Percentiles rank a stretch among this genome's conserved stretches.
Conservation (phyloP, 352 stramenopile species). For the Aphanomyces invadans region DNA sequence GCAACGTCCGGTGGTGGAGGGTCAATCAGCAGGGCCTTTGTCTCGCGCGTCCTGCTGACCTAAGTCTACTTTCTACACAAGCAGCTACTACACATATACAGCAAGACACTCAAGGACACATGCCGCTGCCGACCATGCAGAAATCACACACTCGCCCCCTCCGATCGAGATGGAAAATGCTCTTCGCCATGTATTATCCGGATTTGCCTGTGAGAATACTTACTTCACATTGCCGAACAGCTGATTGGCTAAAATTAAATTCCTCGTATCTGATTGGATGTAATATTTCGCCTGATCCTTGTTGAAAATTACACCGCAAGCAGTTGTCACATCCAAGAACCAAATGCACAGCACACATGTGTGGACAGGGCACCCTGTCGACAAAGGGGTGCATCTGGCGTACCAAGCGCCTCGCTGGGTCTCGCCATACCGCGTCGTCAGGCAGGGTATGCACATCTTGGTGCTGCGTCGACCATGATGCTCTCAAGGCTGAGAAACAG, state of each 20-base stretch:
- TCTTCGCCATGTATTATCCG: neutral
- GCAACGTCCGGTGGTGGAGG: neutral
- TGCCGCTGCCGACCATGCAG: neutral
- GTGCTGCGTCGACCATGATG: constrained; percentile 1
- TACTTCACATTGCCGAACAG: too few species aligned
- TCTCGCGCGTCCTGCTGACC: neutral
- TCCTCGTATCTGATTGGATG: too few species aligned
- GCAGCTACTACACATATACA: neutral
- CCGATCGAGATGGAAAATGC: neutral
- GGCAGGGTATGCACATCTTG: neutral
- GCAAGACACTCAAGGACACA: neutral
- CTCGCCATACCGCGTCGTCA: constrained; percentile 11
- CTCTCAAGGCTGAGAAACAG: constrained; percentile 3
- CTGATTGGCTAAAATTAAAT: neutral
- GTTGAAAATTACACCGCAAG: neutral
- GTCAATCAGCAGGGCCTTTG: neutral
- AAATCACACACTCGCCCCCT: neutral
- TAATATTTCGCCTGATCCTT: too few species aligned
- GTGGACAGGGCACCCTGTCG: too few species aligned
- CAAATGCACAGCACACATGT: constrained; percentile 12
- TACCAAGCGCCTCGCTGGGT: neutral
- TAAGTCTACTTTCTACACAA: constrained; percentile 11
- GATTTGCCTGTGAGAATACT: too few species aligned
- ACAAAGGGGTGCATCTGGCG: neutral
- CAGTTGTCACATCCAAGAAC: neutral